These are phyloP conservation scores for Fonsecaea nubica DNA, from an alignment of 2,329 filamentous ascomycete genomes.

Conservation along the genomic window DNA sequence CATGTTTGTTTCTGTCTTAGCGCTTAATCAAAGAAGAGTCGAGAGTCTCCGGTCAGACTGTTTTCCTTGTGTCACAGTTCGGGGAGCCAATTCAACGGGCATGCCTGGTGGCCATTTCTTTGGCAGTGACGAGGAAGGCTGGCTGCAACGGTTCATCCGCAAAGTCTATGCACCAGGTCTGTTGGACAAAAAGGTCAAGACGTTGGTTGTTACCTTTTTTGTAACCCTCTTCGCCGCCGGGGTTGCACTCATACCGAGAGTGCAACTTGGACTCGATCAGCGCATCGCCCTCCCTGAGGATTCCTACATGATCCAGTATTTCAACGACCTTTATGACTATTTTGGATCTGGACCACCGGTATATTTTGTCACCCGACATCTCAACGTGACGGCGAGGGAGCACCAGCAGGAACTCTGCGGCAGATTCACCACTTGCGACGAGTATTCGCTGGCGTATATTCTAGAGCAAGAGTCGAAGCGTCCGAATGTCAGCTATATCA, in stretches of 20 bases:
- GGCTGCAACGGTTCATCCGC: constrained; percentile 85
- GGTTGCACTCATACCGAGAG: constrained; percentile 80
- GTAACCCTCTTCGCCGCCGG: constrained; percentile 85
- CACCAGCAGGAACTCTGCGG: constrained; percentile 89
- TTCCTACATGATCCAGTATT: constrained; percentile 94
- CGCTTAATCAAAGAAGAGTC: constrained; percentile 88
- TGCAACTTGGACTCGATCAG: constrained; percentile 90
- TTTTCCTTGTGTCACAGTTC: constrained; percentile 85
- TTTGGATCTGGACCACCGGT: constrained; percentile 91
- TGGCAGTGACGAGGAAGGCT: constrained; percentile 81
- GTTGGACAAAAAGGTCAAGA: constrained; percentile 80
- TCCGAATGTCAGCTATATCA: constrained; percentile 83
- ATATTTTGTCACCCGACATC: constrained; percentile 86
- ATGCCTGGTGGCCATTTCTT: constrained; percentile 71
- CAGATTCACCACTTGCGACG: constrained; percentile 85
- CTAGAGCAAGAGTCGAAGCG: constrained; percentile 94
- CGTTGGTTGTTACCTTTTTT: constrained; percentile 78
- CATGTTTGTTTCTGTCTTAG: constrained; percentile 91
- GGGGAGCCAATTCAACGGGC: constrained; percentile 70
- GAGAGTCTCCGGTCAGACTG: constrained; percentile 90
- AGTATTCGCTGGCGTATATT: constrained; percentile 83
- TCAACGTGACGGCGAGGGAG: constrained; percentile 76
- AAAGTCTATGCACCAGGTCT: constrained; percentile 85
- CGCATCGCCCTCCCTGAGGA: constrained; percentile 91
- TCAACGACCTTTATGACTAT: constrained; percentile 93